Evolutionary conservation across 441 rosid genomes (phyloP), one percentile per base, ranked within the genome.

Genomic region (Adansonia gregorii): DNA sequence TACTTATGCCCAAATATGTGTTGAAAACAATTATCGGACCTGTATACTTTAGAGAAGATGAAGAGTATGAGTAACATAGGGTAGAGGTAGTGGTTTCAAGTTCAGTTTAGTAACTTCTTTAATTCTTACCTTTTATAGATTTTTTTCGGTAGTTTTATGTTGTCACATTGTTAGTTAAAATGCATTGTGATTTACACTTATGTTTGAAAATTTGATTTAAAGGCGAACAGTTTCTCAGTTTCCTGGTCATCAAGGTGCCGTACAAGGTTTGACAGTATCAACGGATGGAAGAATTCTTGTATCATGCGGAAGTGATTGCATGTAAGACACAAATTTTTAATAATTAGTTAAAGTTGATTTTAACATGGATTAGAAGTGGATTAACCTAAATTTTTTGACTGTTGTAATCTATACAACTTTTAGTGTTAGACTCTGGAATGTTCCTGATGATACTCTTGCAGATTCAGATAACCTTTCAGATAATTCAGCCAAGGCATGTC

Each of bases 381-480:
- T 22, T 35, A 43, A 24, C 27, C 27, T 49, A 4, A 64, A 24
- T 51, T 52, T 65, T 45, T 69, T 71, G 35, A 54, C 15, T 41
- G 15, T 24, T 22, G 1, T 49, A 67, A 51, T 61, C 54, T 74
- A 27, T 41, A 27, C 19, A 12, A 67, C 72, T 75, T 4, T 81
- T 77, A 96, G 99, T 82, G 98, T 94, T 78, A 91, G 95, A 87
- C 90, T 96, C 78, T 96, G 98, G 98, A 88, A 83, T 83, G 97
- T 96, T 77, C 95, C 98, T 78, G 88, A 81, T 79, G 91, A 90
- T 84, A 67, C 85, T 19, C 83, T 89, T 66, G 83, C 81, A 77
- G 93, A 87, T 54, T 87, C 91, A 73, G 84, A 76, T 73, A 60
- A 27, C 66, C 73, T 89, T 70, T 83, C 87, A 78, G 85, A 85